Conservation (phyloP, 129 eudicot genomes). For the Flaveria robusta region DNA sequence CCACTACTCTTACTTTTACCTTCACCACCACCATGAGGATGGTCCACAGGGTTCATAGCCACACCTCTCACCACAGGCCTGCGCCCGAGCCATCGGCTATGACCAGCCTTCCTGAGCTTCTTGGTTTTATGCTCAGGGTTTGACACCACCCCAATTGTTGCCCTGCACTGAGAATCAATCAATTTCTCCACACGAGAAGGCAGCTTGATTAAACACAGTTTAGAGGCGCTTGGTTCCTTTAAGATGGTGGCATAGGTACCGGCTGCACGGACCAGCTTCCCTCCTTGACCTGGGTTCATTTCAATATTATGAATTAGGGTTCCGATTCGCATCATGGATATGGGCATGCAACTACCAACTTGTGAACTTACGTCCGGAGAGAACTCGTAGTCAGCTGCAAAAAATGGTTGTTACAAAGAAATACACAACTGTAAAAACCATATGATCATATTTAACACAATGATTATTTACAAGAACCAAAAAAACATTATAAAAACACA, state of each 20-base stretch:
- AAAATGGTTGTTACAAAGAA: neutral
- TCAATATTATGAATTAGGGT: constrained; percentile 80
- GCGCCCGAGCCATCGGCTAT: constrained; percentile 70
- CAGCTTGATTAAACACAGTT: constrained; percentile 49
- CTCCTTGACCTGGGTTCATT: constrained; percentile 85
- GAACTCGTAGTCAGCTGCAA: constrained; percentile 32
- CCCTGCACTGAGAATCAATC: constrained; percentile 63
- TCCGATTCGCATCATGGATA: constrained; percentile 78
- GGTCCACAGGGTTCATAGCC: constrained; percentile 90
- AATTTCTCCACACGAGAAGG: constrained; percentile 67
- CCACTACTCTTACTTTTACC: constrained; percentile 92
- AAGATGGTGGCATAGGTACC: constrained; percentile 76
- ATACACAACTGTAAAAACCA: neutral
- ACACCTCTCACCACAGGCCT: constrained; percentile 84
- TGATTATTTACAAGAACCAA: neutral
- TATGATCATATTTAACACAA: neutral
- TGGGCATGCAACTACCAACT: constrained; percentile 69
- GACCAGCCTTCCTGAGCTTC: constrained; percentile 79
- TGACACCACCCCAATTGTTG: constrained; percentile 72
- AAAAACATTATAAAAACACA: neutral
- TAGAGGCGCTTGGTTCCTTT: constrained; percentile 61
- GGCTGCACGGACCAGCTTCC: constrained; percentile 74
- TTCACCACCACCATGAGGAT: constrained; percentile 98
- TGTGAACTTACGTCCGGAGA: constrained; percentile 64
- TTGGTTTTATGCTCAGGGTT: constrained; percentile 57